Conservation (phyloP, 768 basidiomycete genomes). For the Steccherinum ochraceum region DNA sequence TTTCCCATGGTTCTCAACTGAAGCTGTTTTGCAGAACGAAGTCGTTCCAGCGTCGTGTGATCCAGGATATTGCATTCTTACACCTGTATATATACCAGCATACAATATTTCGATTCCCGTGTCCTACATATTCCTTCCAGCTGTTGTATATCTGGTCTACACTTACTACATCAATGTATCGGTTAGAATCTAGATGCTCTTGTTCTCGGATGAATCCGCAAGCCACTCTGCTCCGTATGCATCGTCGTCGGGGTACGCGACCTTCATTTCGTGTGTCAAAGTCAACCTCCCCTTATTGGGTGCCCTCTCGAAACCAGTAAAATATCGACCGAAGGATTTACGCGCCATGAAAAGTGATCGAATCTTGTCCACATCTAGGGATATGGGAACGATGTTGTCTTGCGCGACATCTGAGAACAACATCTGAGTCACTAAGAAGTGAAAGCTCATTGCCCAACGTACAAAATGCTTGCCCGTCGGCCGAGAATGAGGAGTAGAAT, state of each 20-base stretch:
- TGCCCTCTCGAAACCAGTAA: slow-evolving; percentile 26
- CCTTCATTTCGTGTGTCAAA: slow-evolving; percentile 6
- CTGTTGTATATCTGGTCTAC: too few species aligned
- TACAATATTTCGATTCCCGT: too few species aligned
- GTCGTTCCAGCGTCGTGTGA: too few species aligned
- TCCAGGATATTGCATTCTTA: too few species aligned
- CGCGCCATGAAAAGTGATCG: slow-evolving; percentile 20
- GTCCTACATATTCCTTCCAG: too few species aligned
- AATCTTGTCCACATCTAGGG: slow-evolving; percentile 13
- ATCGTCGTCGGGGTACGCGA: slow-evolving; percentile 12
- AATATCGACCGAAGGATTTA: slow-evolving; percentile 28
- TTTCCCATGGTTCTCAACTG: too few species aligned
- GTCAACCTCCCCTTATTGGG: slow-evolving; percentile 3
- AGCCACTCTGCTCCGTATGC: background rate
- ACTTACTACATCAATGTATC: background rate
- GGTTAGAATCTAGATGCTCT: background rate
- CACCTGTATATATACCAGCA: too few species aligned
- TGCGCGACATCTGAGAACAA: slow-evolving; percentile 28
- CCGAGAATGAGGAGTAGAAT: slow-evolving; percentile 36
- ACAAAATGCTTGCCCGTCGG: slow-evolving; percentile 34
- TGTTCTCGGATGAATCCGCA: background rate
- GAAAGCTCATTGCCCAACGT: slow-evolving; percentile 13
- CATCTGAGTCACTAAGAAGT: background rate
- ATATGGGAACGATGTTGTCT: slow-evolving; percentile 25
- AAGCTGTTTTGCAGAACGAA: too few species aligned